A percentile compares a stretch with the other conserved stretches of the same genome.
Evolutionary conservation across 1,139 yeast species (phyloP).

Genomic region (Lodderomyces elongisporus): DNA sequence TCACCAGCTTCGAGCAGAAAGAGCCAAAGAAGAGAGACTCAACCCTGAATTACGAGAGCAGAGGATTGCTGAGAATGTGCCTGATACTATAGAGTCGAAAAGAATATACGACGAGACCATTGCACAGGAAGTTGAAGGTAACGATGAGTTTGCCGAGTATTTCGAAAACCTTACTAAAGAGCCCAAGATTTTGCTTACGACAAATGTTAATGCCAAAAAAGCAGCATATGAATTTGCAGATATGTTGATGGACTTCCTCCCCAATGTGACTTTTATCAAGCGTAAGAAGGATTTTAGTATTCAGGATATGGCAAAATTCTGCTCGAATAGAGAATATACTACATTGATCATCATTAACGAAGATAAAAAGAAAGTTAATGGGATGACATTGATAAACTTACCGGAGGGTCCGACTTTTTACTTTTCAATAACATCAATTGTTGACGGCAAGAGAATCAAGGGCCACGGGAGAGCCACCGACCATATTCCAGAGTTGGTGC

Average conservation of each 20-base stretch:
- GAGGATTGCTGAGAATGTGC: constrained; percentile 73
- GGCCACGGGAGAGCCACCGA: constrained; percentile 92
- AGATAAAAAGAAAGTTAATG: constrained; percentile 87
- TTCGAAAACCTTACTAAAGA: constrained; percentile 51
- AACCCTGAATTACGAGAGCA: constrained; percentile 80
- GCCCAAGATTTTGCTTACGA: constrained; percentile 86
- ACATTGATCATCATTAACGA: constrained; percentile 87
- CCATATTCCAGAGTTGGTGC: constrained; percentile 85
- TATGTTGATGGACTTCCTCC: constrained; percentile 74
- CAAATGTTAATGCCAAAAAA: constrained; percentile 80
- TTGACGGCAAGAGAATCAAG: constrained; percentile 65
- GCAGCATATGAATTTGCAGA: constrained; percentile 90
- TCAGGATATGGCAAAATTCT: constrained; percentile 79
- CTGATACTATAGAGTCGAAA: constrained; percentile 84
- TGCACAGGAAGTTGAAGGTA: constrained; percentile 67
- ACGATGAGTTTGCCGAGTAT: constrained; percentile 69
- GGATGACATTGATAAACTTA: constrained; percentile 84
- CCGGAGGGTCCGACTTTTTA: constrained; percentile 96
- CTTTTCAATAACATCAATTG: constrained; percentile 76
- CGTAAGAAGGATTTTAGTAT: constrained; percentile 79
- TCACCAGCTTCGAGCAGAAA: constrained; percentile 67
- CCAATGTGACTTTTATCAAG: constrained; percentile 80
- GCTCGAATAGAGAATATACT: constrained; percentile 78
- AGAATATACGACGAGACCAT: constrained; percentile 90
- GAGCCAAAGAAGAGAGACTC: constrained; percentile 78